Evolutionary conservation across 2,329 filamentous ascomycete species (phyloP).

Genomic region (Exophiala lecanii-corni): DNA sequence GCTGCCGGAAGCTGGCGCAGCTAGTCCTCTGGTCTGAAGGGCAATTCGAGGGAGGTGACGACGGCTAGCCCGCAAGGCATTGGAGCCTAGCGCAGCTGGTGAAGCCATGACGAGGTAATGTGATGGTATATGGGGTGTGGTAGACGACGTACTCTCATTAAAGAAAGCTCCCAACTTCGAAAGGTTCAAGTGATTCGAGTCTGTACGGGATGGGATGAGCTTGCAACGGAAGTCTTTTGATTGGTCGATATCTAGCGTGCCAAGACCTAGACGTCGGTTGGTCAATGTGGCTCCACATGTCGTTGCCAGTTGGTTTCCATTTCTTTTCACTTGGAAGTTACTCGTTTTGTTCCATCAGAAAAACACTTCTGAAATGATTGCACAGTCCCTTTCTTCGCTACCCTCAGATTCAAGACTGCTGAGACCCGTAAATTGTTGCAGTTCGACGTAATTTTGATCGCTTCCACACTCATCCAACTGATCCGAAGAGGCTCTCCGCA

Average conservation of each 20-base stretch:
- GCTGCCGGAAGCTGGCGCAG: slow-evolving; percentile 64
- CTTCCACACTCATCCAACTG: too few relatives aligned
- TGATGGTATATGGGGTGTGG: slow-evolving; percentile 45
- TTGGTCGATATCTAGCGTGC: not conserved
- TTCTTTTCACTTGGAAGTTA: too few relatives aligned
- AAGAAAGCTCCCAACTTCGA: slow-evolving; percentile 5
- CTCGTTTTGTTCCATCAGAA: too few relatives aligned
- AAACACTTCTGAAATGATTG: too few relatives aligned
- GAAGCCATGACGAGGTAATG: slow-evolving; percentile 57
- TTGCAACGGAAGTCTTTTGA: not conserved
- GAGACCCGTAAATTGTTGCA: too few relatives aligned
- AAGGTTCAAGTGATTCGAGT: not conserved
- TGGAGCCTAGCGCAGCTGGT: slow-evolving; percentile 60
- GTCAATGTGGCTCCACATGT: too few relatives aligned
- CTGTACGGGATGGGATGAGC: not conserved
- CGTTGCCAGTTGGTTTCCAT: too few relatives aligned
- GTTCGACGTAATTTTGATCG: too few relatives aligned
- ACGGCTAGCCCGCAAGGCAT: slow-evolving; percentile 59
- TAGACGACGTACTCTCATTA: slow-evolving; percentile 26
- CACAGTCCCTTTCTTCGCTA: too few relatives aligned
- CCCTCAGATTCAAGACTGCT: too few relatives aligned
- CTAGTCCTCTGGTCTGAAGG: slow-evolving; percentile 57
- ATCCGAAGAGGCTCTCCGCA: too few relatives aligned
- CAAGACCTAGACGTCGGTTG: too few relatives aligned
- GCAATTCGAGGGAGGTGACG: slow-evolving; percentile 55